phyloP scores from a whole-genome alignment of 2,329 filamentous ascomycete species.

The Claviceps paspali region DNA sequence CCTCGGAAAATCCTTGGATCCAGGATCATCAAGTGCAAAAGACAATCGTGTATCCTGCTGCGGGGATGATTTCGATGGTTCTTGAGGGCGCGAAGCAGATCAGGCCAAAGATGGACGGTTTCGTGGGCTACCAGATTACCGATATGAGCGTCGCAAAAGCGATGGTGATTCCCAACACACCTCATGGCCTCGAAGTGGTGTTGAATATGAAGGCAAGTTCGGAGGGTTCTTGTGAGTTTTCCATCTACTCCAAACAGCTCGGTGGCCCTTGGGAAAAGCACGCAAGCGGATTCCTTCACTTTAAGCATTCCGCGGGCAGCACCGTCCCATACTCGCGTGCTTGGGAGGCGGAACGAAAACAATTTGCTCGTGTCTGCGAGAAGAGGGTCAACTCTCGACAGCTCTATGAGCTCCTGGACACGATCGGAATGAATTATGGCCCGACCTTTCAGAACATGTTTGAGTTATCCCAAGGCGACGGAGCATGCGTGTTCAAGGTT shows the following conservation, averaged over 20 bases:
- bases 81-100: slow-evolving; percentile 30
- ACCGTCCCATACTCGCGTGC: slow-evolving; percentile 9
- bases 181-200: slow-evolving; percentile 33
- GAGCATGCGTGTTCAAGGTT: slow-evolving; percentile 22
- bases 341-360: slow-evolving; percentile 11
- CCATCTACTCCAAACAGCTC: slow-evolving; percentile 30
- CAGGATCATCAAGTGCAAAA: slow-evolving; percentile 35
- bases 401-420: slow-evolving; percentile 34
- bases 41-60: slow-evolving; percentile 33
- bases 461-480: slow-evolving; percentile 16
- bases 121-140: slow-evolving; percentile 26
- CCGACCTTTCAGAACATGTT: slow-evolving; percentile 33
- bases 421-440: slow-evolving; percentile 37
- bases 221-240: slow-evolving; percentile 17
- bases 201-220: slow-evolving; percentile 26
- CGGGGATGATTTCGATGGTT: slow-evolving; percentile 34
- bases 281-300: slow-evolving; percentile 19
- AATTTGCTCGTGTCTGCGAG: slow-evolving; percentile 15
- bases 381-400: slow-evolving; percentile 25
- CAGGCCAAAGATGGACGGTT: slow-evolving; percentile 9
- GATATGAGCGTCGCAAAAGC: slow-evolving; percentile 33
- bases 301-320: slow-evolving; percentile 12
- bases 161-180: slow-evolving; percentile 31
- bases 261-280: slow-evolving; percentile 27
- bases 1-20: slow-evolving; percentile 36